These are phyloP conservation scores for Argentina anserina DNA, from an alignment of 306 rosid genomes.

Conservation along the genomic window DNA sequence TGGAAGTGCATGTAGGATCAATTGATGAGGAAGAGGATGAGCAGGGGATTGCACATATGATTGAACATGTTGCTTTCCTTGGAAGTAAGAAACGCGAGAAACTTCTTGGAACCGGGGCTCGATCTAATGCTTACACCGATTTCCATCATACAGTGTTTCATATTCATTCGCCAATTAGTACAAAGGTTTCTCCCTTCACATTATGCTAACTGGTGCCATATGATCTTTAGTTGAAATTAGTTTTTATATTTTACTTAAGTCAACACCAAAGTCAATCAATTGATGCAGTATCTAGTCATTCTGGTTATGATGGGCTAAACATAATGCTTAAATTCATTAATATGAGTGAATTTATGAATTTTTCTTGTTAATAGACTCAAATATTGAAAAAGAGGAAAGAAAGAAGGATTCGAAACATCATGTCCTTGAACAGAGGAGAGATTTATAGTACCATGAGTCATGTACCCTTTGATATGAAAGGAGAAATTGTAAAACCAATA, in stretches of 20 bases:
- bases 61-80: conserved; percentile 97
- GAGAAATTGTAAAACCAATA: not conserved
- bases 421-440: not conserved
- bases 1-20: conserved; percentile 97
- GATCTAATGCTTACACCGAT: conserved; percentile 98
- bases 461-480: not conserved
- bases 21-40: conserved; percentile 95
- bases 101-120: conserved; percentile 97
- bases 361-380: not conserved
- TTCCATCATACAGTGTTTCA: conserved; percentile 99
- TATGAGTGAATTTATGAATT: not conserved
- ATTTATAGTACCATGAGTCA: not conserved
- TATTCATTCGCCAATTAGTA: conserved; percentile 84
- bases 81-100: conserved; percentile 99
- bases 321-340: not conserved
- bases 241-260: too few species aligned
- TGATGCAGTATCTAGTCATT: not conserved
- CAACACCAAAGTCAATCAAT: not conserved
- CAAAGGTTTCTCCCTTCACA: conserved; percentile 59
- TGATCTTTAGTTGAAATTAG: too few species aligned
- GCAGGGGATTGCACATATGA: conserved; percentile 99
- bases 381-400: too few species aligned
- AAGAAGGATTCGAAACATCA: too few species aligned
- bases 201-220: not conserved
- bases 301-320: not conserved